Conservation (phyloP, 73 alveolate species). For the Paramecium caudatum region DNA sequence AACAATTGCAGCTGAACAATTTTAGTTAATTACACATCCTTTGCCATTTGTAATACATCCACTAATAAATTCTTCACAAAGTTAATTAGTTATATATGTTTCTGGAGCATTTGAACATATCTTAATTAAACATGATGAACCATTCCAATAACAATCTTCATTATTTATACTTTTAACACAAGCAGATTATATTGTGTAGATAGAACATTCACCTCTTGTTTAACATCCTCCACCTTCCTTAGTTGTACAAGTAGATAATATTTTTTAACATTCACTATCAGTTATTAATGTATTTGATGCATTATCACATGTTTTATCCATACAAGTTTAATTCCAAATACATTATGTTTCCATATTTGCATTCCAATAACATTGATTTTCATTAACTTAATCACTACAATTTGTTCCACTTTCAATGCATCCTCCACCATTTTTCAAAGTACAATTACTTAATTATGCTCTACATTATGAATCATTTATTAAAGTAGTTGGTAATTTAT, state of each 20-base stretch:
- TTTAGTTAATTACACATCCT: conserved; percentile 10
- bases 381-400: background rate
- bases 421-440: conserved; percentile 26
- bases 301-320: conserved; percentile 43
- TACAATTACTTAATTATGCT: background rate
- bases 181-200: background rate
- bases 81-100: background rate
- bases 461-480: background rate
- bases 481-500: background rate
- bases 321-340: background rate
- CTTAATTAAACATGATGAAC: conserved; percentile 2
- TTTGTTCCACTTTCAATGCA: conserved; percentile 22
- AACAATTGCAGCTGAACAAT: background rate
- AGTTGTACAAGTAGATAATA: conserved; percentile 35
- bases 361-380: background rate
- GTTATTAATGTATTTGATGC: background rate
- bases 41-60: conserved; percentile 44
- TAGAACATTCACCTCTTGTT: conserved; percentile 13
- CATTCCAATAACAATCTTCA: conserved; percentile 48
- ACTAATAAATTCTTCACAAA: background rate
- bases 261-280: background rate
- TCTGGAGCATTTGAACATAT: background rate
- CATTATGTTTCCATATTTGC: background rate
- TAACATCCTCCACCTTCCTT: conserved; percentile 53
- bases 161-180: background rate